Evolutionary conservation across 1,284 basidiomycete genomes (phyloP).

Genomic region (Golubevia pallescens): DNA sequence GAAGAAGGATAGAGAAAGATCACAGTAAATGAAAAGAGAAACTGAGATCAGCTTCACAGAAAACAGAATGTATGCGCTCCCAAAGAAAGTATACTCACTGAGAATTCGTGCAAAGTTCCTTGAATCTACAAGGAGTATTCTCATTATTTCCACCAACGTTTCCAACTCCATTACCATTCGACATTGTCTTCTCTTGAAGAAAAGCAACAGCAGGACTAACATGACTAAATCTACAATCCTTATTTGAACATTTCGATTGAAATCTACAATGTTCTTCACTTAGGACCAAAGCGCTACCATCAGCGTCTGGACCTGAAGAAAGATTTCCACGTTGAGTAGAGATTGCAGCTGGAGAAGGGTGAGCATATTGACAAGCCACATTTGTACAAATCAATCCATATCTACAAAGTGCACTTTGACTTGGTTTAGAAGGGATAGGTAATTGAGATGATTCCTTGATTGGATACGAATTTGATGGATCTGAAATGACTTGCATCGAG

Average conservation of each 20-base stretch:
- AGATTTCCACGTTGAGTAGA: background rate
- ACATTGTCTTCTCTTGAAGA: constrained; percentile 7
- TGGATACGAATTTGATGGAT: too few relatives aligned
- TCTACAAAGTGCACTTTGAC: constrained; percentile 39
- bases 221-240: constrained; percentile 51
- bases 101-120: constrained; percentile 23
- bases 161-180: background rate
- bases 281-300: constrained; percentile 47
- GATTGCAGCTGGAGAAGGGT: constrained; percentile 38
- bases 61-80: too few relatives aligned
- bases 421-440: constrained; percentile 36
- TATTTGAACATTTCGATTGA: constrained; percentile 37
- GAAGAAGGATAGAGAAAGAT: too few relatives aligned
- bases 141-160: background rate
- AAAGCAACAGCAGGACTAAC: constrained; percentile 46
- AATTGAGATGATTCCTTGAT: too few relatives aligned
- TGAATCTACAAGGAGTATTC: constrained; percentile 17
- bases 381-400: constrained; percentile 52
- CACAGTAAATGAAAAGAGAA: too few relatives aligned
- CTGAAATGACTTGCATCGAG: too few relatives aligned
- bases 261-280: constrained; percentile 38
- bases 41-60: too few relatives aligned
- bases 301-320: constrained; percentile 27
- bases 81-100: background rate
- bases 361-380: constrained; percentile 50